Conservation (phyloP, 192 early-diverging fungal genomes). For the Coemansia javaensis region DNA sequence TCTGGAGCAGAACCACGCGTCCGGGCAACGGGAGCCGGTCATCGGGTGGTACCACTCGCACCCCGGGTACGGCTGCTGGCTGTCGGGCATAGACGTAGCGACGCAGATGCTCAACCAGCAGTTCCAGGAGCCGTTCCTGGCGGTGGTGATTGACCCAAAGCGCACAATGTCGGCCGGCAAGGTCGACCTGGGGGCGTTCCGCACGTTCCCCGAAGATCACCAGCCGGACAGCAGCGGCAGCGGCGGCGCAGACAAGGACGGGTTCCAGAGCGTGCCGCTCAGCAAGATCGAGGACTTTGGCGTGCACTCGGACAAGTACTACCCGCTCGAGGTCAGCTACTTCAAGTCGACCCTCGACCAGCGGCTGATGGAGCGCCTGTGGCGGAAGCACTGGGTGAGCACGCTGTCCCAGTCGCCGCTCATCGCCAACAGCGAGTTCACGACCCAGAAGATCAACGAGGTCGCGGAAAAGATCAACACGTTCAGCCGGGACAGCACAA, state of each 20-base stretch:
- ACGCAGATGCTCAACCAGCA: conserved; percentile 95
- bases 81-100: conserved; percentile 95
- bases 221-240: conserved; percentile 1
- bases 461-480: conserved; percentile 33
- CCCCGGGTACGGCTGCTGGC: conserved; percentile 99
- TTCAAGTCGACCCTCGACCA: conserved; percentile 91
- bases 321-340: conserved; percentile 82
- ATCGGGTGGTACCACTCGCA: conserved; percentile 99
- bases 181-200: conserved; percentile 97
- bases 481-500: conserved; percentile 20
- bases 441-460: conserved; percentile 40
- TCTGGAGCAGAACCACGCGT: conserved; percentile 74
- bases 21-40: conserved; percentile 85
- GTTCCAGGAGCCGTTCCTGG: conserved; percentile 91
- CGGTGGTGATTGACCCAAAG: conserved; percentile 97
- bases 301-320: conserved; percentile 84
- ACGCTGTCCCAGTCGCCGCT: conserved; percentile 91
- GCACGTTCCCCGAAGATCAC: conserved; percentile 83
- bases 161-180: conserved; percentile 95
- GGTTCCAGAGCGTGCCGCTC: conserved; percentile 62
- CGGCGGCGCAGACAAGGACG: conserved; percentile 2
- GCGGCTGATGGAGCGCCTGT: conserved; percentile 82
- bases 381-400: conserved; percentile 98
- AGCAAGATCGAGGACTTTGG: conserved; percentile 98
- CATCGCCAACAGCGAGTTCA: conserved; percentile 60